Evolutionary conservation across 208 protist genomes (phyloP).

Genomic region (Wallacemonas sp.): DNA sequence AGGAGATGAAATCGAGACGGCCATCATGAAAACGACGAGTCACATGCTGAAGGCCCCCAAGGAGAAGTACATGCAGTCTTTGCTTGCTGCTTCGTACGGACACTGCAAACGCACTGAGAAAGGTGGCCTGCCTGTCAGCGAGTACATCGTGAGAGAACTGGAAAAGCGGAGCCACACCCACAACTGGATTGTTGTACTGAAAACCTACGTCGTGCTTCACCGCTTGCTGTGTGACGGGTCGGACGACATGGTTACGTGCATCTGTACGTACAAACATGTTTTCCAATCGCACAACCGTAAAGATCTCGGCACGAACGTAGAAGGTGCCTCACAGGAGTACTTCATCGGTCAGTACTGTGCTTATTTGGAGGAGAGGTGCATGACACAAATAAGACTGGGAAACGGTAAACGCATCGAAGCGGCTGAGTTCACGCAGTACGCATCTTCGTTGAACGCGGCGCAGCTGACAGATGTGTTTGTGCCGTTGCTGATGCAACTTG

Average conservation of each 20-base stretch:
- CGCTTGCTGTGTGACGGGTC: constrained; percentile 66
- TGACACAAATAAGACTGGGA: constrained; percentile 32
- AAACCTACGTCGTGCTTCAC: constrained; percentile 76
- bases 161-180: constrained; percentile 76
- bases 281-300: constrained; percentile 55
- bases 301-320: constrained; percentile 41
- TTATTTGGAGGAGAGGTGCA: constrained; percentile 54
- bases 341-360: constrained; percentile 71
- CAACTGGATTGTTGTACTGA: constrained; percentile 85
- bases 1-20: constrained; percentile 65
- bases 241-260: constrained; percentile 42
- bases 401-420: constrained; percentile 42
- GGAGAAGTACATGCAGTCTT: constrained; percentile 79
- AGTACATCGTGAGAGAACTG: constrained; percentile 75
- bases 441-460: constrained; percentile 39
- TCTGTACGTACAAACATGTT: constrained; percentile 44
- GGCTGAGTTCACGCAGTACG: constrained; percentile 42
- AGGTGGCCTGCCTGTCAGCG: constrained; percentile 23
- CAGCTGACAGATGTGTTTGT: constrained; percentile 38
- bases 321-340: constrained; percentile 38
- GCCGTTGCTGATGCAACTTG: constrained; percentile 31
- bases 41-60: constrained; percentile 85
- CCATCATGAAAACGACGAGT: constrained; percentile 84
- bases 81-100: constrained; percentile 68
- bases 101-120: constrained; percentile 26